Base-by-base conservation (phyloP, 179 eudicot genomes). In the Heliamphora pulchella region DNA sequence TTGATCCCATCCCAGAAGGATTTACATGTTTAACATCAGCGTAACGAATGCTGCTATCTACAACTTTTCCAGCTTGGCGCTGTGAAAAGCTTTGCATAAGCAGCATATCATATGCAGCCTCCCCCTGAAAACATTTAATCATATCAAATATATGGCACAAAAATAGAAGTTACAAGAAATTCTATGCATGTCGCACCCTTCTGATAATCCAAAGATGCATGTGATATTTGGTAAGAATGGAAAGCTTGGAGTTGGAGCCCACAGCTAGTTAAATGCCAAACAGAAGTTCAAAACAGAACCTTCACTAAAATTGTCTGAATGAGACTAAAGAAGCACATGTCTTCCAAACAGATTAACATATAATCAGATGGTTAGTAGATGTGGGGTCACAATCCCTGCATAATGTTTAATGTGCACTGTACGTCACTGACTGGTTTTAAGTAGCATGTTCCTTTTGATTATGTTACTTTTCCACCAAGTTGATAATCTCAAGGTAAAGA, bases 91-190 rank as follows among this genome's bases (percentile, higher is more conserved):
- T 94, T 84, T 96, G 93, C 99, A 96, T 91, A 74, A 96, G 96
- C 86, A 96, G 82, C 96, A 94, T 92, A 85, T 96, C 99, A 89
- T 96, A 96, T 83, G 99, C 99, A 87, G 97, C 97, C 84, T 96
- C 99, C 39, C 90, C 98, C 99, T 96, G 90, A 54, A 75, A 77
- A 78, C 48, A 50, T 50, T 48, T 74, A 54, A 53, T 39, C 57
- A 43, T 17, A 43, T 47, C 63, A 61, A 44, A 73, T 39, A 80
- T 18, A 73, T 59, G 39, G 13, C n/a, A 55, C 10, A 18, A 50
- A 46, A 62, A 65, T 31, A 66, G 1, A 59, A 59, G 71, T 31
- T 31, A 66, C 47, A 63, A 20, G 68, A 8, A 63, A 66, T 10
- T 10, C 47, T 18, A 41, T 10, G 15, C 15, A 39, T 22, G 43